Percentiles rank a stretch among this genome's conserved stretches.
Evolutionary conservation across 371 early-diverging fungal genomes (phyloP).

Genomic region (Circinella umbellata): DNA sequence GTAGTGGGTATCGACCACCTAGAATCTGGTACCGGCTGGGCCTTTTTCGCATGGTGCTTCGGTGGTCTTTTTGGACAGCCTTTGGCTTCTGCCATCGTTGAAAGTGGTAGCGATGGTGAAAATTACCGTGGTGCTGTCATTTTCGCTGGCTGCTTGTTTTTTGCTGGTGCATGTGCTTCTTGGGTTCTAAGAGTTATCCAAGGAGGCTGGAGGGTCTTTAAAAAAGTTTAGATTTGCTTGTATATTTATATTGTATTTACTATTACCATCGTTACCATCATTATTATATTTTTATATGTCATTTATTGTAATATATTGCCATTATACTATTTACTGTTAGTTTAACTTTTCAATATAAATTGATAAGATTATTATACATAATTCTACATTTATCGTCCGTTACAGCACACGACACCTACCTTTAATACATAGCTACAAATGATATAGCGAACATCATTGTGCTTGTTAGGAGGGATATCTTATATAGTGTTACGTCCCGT

Average conservation of each 20-base stretch:
- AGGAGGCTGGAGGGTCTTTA: conserved; percentile 28
- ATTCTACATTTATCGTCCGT: too few species aligned
- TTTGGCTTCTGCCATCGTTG: conserved; percentile 52
- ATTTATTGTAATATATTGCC: too few species aligned
- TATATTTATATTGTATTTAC: not conserved
- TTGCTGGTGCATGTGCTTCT: conserved; percentile 33
- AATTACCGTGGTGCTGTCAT: conserved; percentile 30
- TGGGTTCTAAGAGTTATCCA: conserved; percentile 28
- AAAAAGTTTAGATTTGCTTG: conserved; percentile 9
- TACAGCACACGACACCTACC: too few species aligned
- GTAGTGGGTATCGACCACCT: conserved; percentile 56
- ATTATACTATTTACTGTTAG: too few species aligned
- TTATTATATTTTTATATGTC: too few species aligned
- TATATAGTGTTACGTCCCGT: too few species aligned
- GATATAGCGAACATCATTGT: too few species aligned
- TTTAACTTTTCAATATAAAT: too few species aligned
- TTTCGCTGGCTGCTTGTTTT: conserved; percentile 30
- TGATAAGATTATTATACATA: too few species aligned
- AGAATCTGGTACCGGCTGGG: conserved; percentile 55
- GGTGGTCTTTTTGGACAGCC: conserved; percentile 62
- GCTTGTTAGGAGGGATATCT: too few species aligned
- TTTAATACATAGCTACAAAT: too few species aligned
- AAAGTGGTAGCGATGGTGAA: conserved; percentile 8
- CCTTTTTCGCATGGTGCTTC: conserved; percentile 51
- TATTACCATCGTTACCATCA: not conserved